Conservation (phyloP, 176 grass and related monocot genomes). For the Cocos nucifera region DNA sequence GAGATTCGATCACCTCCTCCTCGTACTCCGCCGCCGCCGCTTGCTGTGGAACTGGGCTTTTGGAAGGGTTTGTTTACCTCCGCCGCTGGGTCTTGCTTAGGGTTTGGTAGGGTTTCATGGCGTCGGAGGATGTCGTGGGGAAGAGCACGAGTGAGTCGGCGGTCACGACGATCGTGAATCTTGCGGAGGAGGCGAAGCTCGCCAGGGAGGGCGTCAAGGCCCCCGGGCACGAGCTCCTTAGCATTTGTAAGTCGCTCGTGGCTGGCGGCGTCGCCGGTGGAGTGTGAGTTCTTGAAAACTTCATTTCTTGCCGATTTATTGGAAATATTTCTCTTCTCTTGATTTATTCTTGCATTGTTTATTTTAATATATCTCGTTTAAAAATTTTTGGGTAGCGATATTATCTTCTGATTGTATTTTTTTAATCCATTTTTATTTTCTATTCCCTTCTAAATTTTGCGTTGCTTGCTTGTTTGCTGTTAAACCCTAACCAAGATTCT, state of each 20-base stretch:
- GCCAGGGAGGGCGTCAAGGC: slow-evolving; percentile 88
- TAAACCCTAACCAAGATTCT: neutral
- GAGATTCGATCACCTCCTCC: too few species aligned
- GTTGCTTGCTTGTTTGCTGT: neutral
- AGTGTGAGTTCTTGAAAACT: slow-evolving; percentile 41
- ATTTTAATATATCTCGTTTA: too few species aligned
- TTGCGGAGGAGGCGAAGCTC: slow-evolving; percentile 97
- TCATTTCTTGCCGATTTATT: neutral
- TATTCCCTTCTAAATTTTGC: too few species aligned
- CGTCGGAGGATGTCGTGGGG: slow-evolving; percentile 95
- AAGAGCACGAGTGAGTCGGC: slow-evolving; percentile 91
- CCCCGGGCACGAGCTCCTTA: slow-evolving; percentile 58
- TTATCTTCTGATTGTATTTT: too few species aligned
- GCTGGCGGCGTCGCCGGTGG: slow-evolving; percentile 90
- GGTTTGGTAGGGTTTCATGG: slow-evolving; percentile 35
- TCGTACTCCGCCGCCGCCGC: too few species aligned
- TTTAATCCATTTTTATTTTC: too few species aligned
- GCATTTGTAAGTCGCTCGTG: slow-evolving; percentile 82
- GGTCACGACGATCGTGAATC: slow-evolving; percentile 85
- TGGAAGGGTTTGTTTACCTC: too few species aligned
- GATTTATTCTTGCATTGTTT: too few species aligned
- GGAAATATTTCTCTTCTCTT: too few species aligned
- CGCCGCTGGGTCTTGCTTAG: neutral
- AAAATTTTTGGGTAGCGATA: too few species aligned
- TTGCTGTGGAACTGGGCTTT: too few species aligned